These are phyloP conservation scores for Papilionanthe hybrid DNA, from an alignment of 116 monocot genomes.

Conservation along the genomic window DNA sequence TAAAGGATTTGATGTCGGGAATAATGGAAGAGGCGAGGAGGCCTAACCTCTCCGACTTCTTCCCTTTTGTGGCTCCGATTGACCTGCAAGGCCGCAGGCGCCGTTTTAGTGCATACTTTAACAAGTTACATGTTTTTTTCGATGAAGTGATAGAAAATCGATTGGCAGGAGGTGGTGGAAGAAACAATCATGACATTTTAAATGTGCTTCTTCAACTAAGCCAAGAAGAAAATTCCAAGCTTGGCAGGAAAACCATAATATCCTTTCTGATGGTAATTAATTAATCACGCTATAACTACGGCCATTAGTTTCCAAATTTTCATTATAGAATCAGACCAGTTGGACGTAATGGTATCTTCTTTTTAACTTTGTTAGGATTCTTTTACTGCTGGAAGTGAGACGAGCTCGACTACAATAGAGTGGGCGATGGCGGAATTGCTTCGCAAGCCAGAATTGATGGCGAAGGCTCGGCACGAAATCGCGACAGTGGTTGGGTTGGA, in stretches of 20 bases:
- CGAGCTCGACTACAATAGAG: conserved; percentile 28
- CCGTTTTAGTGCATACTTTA: no score
- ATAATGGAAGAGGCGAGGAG: conserved; percentile 14
- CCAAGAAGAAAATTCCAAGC: neutral
- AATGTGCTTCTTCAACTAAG: conserved; percentile 17
- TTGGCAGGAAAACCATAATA: conserved; percentile 9
- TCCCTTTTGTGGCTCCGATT: conserved; percentile 7
- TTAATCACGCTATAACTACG: no score
- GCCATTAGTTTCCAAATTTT: no score
- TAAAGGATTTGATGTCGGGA: conserved; percentile 19
- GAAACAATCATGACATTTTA: conserved; percentile 15
- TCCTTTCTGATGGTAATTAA: conserved; percentile 17
- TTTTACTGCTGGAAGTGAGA: conserved; percentile 27
- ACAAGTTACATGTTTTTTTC: no score
- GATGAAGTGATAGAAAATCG: conserved; percentile 11
- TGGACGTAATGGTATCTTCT: no score
- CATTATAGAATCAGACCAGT: no score
- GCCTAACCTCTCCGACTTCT: conserved; percentile 36
- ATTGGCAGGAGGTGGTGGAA: neutral
- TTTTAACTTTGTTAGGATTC: conserved; percentile 15
- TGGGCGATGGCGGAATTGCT: conserved; percentile 52
- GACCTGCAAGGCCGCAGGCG: conserved; percentile 18
- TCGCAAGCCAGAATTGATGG: conserved; percentile 20
- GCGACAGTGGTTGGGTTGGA: neutral
- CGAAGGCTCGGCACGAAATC: conserved; percentile 18